Evolutionary conservation across 495 filamentous ascomycete species (phyloP).

Genomic region (Glarea lozoyensis): DNA sequence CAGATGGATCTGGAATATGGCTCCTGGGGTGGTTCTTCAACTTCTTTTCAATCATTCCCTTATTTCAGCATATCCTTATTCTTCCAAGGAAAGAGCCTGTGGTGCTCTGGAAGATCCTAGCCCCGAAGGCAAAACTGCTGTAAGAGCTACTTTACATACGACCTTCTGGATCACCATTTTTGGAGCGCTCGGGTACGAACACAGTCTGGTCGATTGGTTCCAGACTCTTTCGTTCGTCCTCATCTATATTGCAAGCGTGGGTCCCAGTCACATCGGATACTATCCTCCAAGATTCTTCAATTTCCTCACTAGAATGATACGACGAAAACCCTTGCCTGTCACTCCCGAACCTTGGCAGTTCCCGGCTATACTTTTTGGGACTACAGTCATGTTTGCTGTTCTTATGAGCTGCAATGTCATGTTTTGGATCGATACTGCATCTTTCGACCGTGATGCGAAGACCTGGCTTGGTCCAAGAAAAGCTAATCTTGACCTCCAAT

Average conservation of each 20-base stretch:
- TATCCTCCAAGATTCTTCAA: constrained; percentile 14
- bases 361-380: constrained; percentile 4
- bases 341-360: constrained; percentile 15
- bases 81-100: constrained; percentile 5
- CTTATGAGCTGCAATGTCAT: constrained; percentile 14
- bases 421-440: constrained; percentile 13
- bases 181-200: constrained; percentile 7
- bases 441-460: constrained; percentile 3
- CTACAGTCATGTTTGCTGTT: constrained; percentile 10
- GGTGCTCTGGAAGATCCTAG: constrained; percentile 13
- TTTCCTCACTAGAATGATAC: constrained; percentile 4
- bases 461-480: constrained; percentile 7
- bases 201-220: constrained; percentile 12
- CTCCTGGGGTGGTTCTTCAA: constrained; percentile 6
- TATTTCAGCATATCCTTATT: constrained; percentile 11
- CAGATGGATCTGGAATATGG: constrained; percentile 5
- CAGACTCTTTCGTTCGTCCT: constrained; percentile 11
- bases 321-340: constrained; percentile 6
- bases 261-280: constrained; percentile 16
- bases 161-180: constrained; percentile 11
- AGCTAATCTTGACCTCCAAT: constrained; percentile 5
- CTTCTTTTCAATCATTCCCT: constrained; percentile 8
- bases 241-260: constrained; percentile 12
- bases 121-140: constrained; percentile 1
- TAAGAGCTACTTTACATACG: constrained; percentile 11